Base-by-base conservation (phyloP, 2,329 filamentous ascomycete genomes). In the Elsinoe batatas region DNA sequence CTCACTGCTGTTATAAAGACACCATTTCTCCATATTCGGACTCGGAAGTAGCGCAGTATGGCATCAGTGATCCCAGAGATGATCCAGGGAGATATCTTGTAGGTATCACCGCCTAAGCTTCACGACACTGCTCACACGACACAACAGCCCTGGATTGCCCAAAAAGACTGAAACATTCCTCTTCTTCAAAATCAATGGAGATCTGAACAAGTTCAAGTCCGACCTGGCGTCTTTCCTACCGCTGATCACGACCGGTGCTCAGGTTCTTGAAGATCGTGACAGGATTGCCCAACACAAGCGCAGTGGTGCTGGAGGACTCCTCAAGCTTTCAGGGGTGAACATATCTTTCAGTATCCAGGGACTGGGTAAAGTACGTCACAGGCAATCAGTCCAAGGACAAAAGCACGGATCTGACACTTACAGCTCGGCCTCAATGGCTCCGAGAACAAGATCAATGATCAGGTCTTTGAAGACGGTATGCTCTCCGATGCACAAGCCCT, bases 391-490 rank as follows among this genome's bases (percentile, higher is more conserved):
- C 11, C 5, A 32, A 8, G 26, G 7, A n/a, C n/a, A 30, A 30
- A 7, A 1, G 12, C 6, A 13, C 56, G 62, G 61, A 56, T 59
- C 15, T 17, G 33, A 51, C 33, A 15, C 8, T 33, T 22, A 11
- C 57, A 67, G 58, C 62, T 63, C 13, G 64, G 65, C 6, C 61
- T 68, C 26, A 60, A 53, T 12, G 64, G 26, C 26, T 30, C 32
- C 7, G 26, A 38, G 17, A 38, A 67, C n/a, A 58, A 65, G 10
- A 66, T 65, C n/a, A 59, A 61, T 17, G 69, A 72, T 38, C 40
- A 30, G 1, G 59, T 61, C n/a, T 72, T 71, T 58, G 61, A 65
- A 36, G 58, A 60, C 5, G 69, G 69, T n/a, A 71, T 70, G 67
- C 60, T 67, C 10, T 54, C 57, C 1, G 64, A 63, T 37, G 68